Evolutionary conservation across 495 filamentous ascomycete species (phyloP), one percentile per base, ranked within the genome.

Genomic region (Choiromyces venosus): DNA sequence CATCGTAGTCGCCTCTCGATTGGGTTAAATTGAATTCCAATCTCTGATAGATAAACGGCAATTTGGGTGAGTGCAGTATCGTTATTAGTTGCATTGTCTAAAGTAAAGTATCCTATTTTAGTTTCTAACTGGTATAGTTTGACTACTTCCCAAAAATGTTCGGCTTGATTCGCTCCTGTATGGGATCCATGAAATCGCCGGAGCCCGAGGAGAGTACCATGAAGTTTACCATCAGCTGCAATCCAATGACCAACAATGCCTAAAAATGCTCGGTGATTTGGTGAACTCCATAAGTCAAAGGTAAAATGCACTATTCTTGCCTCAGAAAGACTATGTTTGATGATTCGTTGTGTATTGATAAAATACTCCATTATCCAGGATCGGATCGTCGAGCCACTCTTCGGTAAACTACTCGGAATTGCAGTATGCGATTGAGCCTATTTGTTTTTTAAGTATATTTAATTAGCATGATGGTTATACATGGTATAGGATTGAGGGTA

Each of bases 141-240:
- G n/a, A n/a, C n/a, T n/a, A n/a, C n/a, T n/a, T n/a, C n/a, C n/a
- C n/a, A n/a, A n/a, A n/a, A 12, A 16, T 46, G 37, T 10, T 37
- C 37, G 14, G 76, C 69, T 36, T 73, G 46, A 40, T 74, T 76
- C 21, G 71, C 52, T 14, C 76, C 76, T 69, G 18, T n/a, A n/a
- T n/a, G n/a, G n/a, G n/a, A n/a, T n/a, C n/a, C n/a, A n/a, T n/a
- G n/a, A 21, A 44, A 44, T 44, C 21, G 40, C 16, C 40, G 2
- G 21, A 44, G 37, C 1, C 29, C 14, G 14, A 73, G 25, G 3
- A 73, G 0, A 2, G 38, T 18, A 38, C 0, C 19, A 18, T 68
- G 37, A 10, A 61, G 25, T 40, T 10, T 69, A 16, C 66, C 71
- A 25, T 44, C 36, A 4, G 1, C 0, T 12, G 37, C 66, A 37